Conservation (phyloP, 441 rosid species). For the Arabidopsis hybrid region DNA sequence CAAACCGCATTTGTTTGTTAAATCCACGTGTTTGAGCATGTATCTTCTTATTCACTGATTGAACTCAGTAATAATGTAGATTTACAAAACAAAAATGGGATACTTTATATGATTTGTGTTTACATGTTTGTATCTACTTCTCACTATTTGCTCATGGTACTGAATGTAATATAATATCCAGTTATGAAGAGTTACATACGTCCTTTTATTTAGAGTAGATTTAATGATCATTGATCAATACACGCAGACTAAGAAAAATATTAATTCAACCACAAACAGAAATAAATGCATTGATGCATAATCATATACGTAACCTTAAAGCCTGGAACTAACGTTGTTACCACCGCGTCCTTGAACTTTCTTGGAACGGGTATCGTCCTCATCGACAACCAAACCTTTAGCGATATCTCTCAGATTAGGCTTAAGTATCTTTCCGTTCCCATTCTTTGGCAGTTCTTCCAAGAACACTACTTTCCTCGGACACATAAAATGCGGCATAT, state of each 20-base stretch:
- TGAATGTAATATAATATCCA: background rate
- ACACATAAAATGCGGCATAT: constrained; percentile 65
- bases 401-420: constrained; percentile 58
- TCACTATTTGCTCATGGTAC: background rate
- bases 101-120: background rate
- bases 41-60: too few relatives aligned
- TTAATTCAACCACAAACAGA: background rate
- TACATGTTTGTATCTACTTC: background rate
- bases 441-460: constrained; percentile 62
- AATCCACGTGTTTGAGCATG: too few relatives aligned
- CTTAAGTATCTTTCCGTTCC: constrained; percentile 63
- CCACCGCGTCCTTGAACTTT: background rate
- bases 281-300: background rate
- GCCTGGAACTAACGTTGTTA: background rate
- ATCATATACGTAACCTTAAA: constrained; percentile 6
- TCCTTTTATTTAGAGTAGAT: background rate
- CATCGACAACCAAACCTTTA: constrained; percentile 42
- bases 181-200: background rate
- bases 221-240: background rate
- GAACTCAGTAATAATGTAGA: background rate
- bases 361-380: constrained; percentile 28
- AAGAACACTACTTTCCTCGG: constrained; percentile 66
- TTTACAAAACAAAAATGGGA: background rate
- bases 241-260: background rate
- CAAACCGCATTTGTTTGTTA: too few relatives aligned